These are phyloP conservation scores for Microdochium bolleyi DNA, from an alignment of 2,329 filamentous ascomycete species.

Conservation along the genomic window DNA sequence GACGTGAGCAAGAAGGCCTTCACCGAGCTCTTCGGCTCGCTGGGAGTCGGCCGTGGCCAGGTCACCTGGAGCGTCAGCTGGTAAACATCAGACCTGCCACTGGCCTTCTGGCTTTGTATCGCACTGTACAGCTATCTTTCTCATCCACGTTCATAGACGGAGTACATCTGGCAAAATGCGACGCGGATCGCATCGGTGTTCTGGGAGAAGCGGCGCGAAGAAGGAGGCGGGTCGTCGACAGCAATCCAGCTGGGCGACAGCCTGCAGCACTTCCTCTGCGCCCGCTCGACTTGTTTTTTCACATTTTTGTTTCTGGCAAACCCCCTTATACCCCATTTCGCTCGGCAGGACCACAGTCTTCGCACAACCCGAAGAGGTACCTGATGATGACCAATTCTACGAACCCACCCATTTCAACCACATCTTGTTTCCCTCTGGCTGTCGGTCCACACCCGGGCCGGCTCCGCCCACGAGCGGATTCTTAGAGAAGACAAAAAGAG, in stretches of 20 bases:
- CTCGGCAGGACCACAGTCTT: neutral
- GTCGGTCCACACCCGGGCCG: no score
- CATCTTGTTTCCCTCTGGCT: neutral
- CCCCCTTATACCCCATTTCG: neutral
- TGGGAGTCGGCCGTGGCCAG: constrained; percentile 25
- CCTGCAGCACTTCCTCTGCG: neutral
- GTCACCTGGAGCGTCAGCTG: constrained; percentile 23
- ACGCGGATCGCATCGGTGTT: neutral
- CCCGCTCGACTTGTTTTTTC: constrained; percentile 1
- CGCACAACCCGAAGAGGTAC: neutral
- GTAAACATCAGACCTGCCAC: neutral
- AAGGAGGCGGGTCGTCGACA: neutral
- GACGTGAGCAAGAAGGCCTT: constrained; percentile 55
- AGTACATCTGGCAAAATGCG: neutral
- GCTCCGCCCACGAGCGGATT: neutral
- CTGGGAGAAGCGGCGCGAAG: neutral
- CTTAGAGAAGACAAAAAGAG: neutral
- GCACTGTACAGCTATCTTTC: neutral
- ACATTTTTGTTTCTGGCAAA: constrained; percentile 7
- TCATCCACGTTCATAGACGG: neutral
- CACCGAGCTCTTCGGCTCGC: constrained; percentile 37
- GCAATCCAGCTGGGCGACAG: neutral
- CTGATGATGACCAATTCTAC: constrained; percentile 6
- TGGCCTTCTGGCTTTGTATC: neutral
- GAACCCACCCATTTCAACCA: neutral